These are phyloP conservation scores for Coniosporium apollinis DNA, from an alignment of 495 filamentous ascomycete species.

Conservation along the genomic window DNA sequence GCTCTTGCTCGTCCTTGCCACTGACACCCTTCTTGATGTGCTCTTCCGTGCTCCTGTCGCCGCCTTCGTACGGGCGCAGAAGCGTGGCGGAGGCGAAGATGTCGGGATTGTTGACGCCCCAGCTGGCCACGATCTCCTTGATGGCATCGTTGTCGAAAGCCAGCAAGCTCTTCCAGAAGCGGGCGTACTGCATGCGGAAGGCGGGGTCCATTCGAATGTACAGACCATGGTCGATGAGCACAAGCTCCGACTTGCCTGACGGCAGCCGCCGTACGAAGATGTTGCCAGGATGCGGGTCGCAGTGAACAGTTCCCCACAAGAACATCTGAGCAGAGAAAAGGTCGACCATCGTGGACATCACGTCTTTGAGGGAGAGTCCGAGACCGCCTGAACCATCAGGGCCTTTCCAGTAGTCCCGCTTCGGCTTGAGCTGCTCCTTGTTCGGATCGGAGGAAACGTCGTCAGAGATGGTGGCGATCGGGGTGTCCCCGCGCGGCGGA, in stretches of 20 bases:
- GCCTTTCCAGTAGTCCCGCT: conserved; percentile 65
- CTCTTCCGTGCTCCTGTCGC: conserved; percentile 46
- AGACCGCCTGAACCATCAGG: conserved; percentile 53
- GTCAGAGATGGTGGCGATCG: conserved; percentile 25
- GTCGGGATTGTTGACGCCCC: conserved; percentile 80
- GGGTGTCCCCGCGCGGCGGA: conserved; percentile 26
- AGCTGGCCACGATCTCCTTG: conserved; percentile 45
- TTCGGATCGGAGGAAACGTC: conserved; percentile 25
- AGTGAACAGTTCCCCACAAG: conserved; percentile 84
- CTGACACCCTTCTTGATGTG: conserved; percentile 35
- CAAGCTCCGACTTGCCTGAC: conserved; percentile 66
- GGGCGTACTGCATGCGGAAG: conserved; percentile 77
- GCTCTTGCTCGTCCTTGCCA: conserved; percentile 38
- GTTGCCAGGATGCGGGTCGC: conserved; percentile 92
- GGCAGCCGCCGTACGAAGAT: conserved; percentile 84
- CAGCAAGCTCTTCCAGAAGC: conserved; percentile 86
- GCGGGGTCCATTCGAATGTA: conserved; percentile 78
- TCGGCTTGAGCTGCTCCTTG: conserved; percentile 48
- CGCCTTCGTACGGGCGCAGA: conserved; percentile 78
- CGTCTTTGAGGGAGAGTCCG: conserved; percentile 61
- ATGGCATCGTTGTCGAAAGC: conserved; percentile 84
- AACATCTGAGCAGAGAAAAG: conserved; percentile 95
- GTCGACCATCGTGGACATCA: conserved; percentile 93
- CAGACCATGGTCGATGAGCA: conserved; percentile 91
- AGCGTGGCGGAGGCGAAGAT: conserved; percentile 83